Conservation (phyloP, 2,329 filamentous ascomycete genomes). For the Ceratocystis ficicola region DNA sequence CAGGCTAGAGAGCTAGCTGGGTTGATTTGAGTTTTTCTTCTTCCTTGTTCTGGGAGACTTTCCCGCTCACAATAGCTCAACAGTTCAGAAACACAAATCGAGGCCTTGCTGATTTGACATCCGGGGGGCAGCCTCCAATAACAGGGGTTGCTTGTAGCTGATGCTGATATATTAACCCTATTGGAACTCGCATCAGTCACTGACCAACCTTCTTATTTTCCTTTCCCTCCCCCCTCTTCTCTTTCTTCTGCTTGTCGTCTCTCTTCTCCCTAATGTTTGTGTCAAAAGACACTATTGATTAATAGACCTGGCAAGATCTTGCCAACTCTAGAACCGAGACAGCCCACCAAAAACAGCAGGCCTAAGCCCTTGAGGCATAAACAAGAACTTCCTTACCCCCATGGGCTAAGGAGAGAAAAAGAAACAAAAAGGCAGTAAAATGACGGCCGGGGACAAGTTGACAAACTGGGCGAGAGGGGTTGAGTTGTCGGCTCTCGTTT, state of each 20-base stretch:
- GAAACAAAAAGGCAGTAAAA: neutral
- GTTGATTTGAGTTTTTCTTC: slow-evolving; percentile 8
- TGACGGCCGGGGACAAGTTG: neutral
- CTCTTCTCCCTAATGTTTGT: neutral
- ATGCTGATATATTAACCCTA: neutral
- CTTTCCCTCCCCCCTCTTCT: neutral
- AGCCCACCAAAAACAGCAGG: neutral
- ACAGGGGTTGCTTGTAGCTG: neutral
- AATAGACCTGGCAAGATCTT: neutral
- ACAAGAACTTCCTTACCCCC: too few relatives aligned
- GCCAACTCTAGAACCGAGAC: neutral
- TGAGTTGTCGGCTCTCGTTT: slow-evolving; percentile 8
- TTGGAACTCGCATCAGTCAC: neutral
- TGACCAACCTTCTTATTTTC: neutral
- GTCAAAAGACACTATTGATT: neutral
- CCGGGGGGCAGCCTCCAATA: neutral
- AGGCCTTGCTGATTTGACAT: neutral
- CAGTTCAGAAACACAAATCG: neutral
- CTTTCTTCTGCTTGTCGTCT: neutral
- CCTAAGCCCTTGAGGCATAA: neutral
- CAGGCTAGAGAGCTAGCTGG: neutral
- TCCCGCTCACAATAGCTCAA: neutral
- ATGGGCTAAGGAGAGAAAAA: neutral
- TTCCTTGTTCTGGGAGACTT: neutral
- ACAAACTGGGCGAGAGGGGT: neutral